A percentile compares a stretch with the other conserved stretches of the same genome.
Evolutionary conservation across 495 filamentous ascomycete species (phyloP).

Genomic region (Neurospora pannonica): DNA sequence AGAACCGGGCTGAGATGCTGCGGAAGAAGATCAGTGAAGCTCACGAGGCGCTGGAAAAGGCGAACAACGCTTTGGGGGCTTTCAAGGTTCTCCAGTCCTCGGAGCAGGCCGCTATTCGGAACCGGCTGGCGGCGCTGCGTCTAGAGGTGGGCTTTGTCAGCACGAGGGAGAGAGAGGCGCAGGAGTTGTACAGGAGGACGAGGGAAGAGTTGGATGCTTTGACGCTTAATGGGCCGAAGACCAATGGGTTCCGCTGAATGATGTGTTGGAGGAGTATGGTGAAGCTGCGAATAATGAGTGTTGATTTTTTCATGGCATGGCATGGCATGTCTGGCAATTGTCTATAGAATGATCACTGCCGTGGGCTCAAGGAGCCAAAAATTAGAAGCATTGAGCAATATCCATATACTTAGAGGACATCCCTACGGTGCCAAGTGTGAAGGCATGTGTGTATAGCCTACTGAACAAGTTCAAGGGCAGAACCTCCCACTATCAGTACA

Average conservation of each 20-base stretch:
- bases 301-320: background rate
- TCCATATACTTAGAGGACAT: background rate
- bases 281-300: background rate
- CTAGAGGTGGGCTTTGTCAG: slow-evolving; percentile 78
- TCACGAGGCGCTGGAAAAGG: slow-evolving; percentile 63
- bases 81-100: slow-evolving; percentile 66
- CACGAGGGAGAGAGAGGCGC: slow-evolving; percentile 78
- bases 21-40: slow-evolving; percentile 75
- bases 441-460: background rate
- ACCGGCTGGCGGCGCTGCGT: slow-evolving; percentile 64
- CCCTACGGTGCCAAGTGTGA: background rate
- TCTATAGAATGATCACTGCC: background rate
- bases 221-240: slow-evolving; percentile 14
- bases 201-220: slow-evolving; percentile 71
- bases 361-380: background rate
- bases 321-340: background rate
- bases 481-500: no score
- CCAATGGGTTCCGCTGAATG: slow-evolving; percentile 29
- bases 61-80: slow-evolving; percentile 59
- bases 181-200: slow-evolving; percentile 68
- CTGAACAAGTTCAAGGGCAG: no score
- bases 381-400: background rate
- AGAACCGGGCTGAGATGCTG: slow-evolving; percentile 72
- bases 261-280: background rate
- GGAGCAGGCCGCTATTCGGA: slow-evolving; percentile 64